These are phyloP conservation scores for Yamadazyma takamatsuzukensis DNA, from an alignment of 805 yeast species.

Conservation along the genomic window DNA sequence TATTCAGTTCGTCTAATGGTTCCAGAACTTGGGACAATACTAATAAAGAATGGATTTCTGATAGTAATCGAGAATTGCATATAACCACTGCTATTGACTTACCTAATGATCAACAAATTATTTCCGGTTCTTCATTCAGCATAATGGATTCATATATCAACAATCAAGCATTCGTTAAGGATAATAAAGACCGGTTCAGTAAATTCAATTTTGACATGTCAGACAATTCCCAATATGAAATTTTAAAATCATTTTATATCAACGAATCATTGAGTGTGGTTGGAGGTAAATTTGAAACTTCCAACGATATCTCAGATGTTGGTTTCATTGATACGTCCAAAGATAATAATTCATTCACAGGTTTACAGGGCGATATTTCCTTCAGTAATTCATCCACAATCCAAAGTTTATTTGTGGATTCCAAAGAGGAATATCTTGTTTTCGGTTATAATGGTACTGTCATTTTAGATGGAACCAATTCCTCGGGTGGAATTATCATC, in stretches of 20 bases:
- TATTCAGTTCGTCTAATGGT: constrained; percentile 28
- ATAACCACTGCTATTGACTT: constrained; percentile 24
- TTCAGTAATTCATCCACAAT: constrained; percentile 26
- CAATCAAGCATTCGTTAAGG: constrained; percentile 13
- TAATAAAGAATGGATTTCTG: constrained; percentile 30
- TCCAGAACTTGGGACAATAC: constrained; percentile 41
- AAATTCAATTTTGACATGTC: constrained; percentile 21
- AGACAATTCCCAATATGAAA: constrained; percentile 13
- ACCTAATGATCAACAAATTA: constrained; percentile 24
- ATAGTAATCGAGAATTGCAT: constrained; percentile 21
- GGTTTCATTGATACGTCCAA: constrained; percentile 26
- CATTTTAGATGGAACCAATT: constrained; percentile 13
- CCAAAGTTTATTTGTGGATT: constrained; percentile 33
- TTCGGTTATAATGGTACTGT: constrained; percentile 45
- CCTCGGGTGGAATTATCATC: constrained; percentile 45
- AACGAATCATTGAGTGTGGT: constrained; percentile 51
- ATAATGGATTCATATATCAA: constrained; percentile 25
- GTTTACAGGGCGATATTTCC: constrained; percentile 19
- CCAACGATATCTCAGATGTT: constrained; percentile 19
- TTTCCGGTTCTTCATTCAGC: constrained; percentile 32
- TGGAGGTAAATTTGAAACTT: constrained; percentile 55
- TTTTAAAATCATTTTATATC: constrained; percentile 36
- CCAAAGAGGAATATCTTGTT: constrained; percentile 30
- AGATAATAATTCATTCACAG: constrained; percentile 12
- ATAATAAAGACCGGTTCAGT: constrained; percentile 13